These are phyloP conservation scores for Novymonas esmeraldas DNA, from an alignment of 208 protist genomes.

Conservation along the genomic window DNA sequence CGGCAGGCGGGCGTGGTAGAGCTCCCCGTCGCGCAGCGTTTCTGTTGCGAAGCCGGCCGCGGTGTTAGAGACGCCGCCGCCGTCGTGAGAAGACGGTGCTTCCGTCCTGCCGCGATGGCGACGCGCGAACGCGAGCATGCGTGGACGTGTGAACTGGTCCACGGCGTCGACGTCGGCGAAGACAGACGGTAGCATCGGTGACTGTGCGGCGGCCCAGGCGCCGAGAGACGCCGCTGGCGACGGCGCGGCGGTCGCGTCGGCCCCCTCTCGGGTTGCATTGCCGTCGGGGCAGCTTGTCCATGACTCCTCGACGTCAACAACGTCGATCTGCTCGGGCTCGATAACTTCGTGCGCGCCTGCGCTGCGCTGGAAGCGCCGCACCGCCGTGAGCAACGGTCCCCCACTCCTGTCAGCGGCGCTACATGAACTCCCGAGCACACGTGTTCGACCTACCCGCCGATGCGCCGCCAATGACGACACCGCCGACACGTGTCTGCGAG, in stretches of 20 bases:
- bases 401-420: neutral
- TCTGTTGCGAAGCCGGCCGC: slow-evolving; percentile 15
- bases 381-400: neutral
- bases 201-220: slow-evolving; percentile 16
- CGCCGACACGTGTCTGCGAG: too few relatives aligned
- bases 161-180: slow-evolving; percentile 36
- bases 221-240: neutral
- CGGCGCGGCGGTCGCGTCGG: neutral
- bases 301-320: neutral
- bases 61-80: neutral
- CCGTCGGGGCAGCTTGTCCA: neutral
- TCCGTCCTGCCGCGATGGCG: slow-evolving; percentile 49
- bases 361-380: neutral
- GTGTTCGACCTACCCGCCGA: neutral
- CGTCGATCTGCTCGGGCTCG: slow-evolving; percentile 15
- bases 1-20: slow-evolving; percentile 27
- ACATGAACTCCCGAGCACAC: neutral
- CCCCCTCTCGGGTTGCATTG: neutral
- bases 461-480: neutral
- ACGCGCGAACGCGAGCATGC: slow-evolving; percentile 84
- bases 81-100: neutral
- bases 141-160: slow-evolving; percentile 65
- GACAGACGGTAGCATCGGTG: slow-evolving; percentile 16
- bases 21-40: slow-evolving; percentile 12
- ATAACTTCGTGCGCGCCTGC: slow-evolving; percentile 10